Evolutionary conservation across 768 basidiomycete species (phyloP), one percentile per base, ranked within the genome.

Genomic region (Baorangia bicolor): DNA sequence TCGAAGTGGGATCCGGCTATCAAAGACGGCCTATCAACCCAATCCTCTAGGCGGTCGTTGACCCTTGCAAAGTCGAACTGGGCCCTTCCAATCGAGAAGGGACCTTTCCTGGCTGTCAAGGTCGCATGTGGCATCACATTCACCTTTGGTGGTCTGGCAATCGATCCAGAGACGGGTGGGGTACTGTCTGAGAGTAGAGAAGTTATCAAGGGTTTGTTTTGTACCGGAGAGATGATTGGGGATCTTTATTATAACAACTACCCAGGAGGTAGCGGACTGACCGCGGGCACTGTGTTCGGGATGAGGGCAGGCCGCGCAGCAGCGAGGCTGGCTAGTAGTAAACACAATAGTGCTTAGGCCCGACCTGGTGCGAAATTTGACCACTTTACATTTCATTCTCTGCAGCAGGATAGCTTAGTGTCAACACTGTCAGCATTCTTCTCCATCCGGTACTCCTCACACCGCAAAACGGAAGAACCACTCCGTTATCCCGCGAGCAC

Each of bases 121-220:
- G 83, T 88, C 9, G 74, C 81, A 0, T 87, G 86, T 70, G 87
- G 86, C 7, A 80, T 87, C 51, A 88, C 87, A 1, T 89, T 87
- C 71, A 88, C 85, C 2, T 88, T 87, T 71, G 86, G 87, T 0
- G 87, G 87, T 1, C 66, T 88, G 3, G 81, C 78, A 0, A 81
- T 88, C 57, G 79, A 87, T 60, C 77, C 83, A 0, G 62, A 72
- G 16, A 84, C 81, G 0, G 77, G 81, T 11, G 78, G 68, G 2
- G 85, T 88, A 7, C 45, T 86, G 1, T 77, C 75, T 0, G 61
- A 65, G 46, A 76, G 69, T 2, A 76, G 75, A 11, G 61, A 66
- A 16, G 62, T 67, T 12, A 84, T 88, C 34, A 66, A 61, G 9
- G 85, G 87, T 2, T 64, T 89, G 37, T 87, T 82, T 66, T 85